phyloP scores from a whole-genome alignment of 2,329 filamentous ascomycete genomes.

The Aspergillus sp. region DNA sequence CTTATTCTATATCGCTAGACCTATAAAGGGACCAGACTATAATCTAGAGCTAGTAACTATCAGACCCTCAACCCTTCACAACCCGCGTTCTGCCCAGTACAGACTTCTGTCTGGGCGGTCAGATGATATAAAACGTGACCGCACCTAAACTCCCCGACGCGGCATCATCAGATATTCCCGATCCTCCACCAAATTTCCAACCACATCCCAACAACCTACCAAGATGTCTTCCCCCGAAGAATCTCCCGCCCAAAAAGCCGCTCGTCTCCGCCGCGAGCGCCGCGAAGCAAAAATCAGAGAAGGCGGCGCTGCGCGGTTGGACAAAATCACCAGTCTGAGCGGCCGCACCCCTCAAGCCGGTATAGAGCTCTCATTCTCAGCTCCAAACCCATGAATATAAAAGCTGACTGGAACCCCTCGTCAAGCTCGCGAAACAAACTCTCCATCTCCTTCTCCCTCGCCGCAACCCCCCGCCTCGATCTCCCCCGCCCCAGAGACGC shows the following conservation, averaged over 20 bases:
- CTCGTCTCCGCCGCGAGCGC: conserved; percentile 61
- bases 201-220: not conserved
- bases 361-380: conserved; percentile 17
- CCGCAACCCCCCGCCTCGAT: conserved; percentile 20
- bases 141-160: too few relatives aligned
- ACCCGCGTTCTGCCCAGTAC: too few relatives aligned
- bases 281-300: conserved; percentile 61
- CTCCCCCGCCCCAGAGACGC: conserved; percentile 9
- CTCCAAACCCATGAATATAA: not conserved
- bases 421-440: conserved; percentile 24
- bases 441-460: conserved; percentile 27
- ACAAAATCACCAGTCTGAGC: conserved; percentile 61
- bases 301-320: conserved; percentile 57
- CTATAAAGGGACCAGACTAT: too few relatives aligned
- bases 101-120: too few relatives aligned
- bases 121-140: too few relatives aligned
- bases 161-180: too few relatives aligned
- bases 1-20: too few relatives aligned
- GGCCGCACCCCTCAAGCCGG: conserved; percentile 47
- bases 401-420: not conserved
- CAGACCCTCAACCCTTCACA: too few relatives aligned
- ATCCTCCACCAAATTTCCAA: not conserved
- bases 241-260: conserved; percentile 49
- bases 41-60: too few relatives aligned
- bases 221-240: conserved; percentile 40